These are phyloP conservation scores for Diaporthe sp. DNA, from an alignment of 2,329 filamentous ascomycete genomes.

Conservation along the genomic window DNA sequence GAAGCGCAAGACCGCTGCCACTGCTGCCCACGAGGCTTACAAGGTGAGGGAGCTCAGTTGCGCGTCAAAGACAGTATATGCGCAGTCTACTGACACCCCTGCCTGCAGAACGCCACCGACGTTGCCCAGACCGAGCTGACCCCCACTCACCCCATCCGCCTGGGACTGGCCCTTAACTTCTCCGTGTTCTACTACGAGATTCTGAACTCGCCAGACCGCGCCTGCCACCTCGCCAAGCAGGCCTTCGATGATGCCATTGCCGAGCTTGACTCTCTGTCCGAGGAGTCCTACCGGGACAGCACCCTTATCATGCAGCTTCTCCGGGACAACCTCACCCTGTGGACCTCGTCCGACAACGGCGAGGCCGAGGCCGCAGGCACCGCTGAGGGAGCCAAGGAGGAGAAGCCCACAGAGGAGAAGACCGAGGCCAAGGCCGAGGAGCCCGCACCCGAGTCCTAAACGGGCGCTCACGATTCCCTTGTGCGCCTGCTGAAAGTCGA, in stretches of 20 bases:
- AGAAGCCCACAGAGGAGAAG: slow-evolving; percentile 69
- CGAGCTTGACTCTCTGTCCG: slow-evolving; percentile 96
- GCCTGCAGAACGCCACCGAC: slow-evolving; percentile 86
- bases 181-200: slow-evolving; percentile 99
- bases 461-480: slow-evolving; percentile 29
- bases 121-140: slow-evolving; percentile 98
- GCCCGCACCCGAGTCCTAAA: slow-evolving; percentile 65
- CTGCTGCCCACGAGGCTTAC: slow-evolving; percentile 93
- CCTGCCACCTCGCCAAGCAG: slow-evolving; percentile 99
- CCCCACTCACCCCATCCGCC: slow-evolving; percentile 96
- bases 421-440: slow-evolving; percentile 54
- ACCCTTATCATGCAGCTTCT: slow-evolving; percentile 99
- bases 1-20: slow-evolving; percentile 90
- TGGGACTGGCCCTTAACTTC: slow-evolving; percentile 98
- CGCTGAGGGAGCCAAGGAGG: slow-evolving; percentile 65
- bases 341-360: slow-evolving; percentile 92
- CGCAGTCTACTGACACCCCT: slow-evolving; percentile 30
- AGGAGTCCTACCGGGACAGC: slow-evolving; percentile 99
- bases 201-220: slow-evolving; percentile 95
- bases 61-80: not conserved
- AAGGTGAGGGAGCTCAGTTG: slow-evolving; percentile 73
- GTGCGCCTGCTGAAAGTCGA: slow-evolving; percentile 30
- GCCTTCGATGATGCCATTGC: slow-evolving; percentile 98
- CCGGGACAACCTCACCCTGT: slow-evolving; percentile 97
- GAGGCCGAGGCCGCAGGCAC: slow-evolving; percentile 77